A percentile compares a stretch with the other conserved stretches of the same genome.
Conservation (phyloP, 345 rosid species). For the Hibiscus mutabilis region DNA sequence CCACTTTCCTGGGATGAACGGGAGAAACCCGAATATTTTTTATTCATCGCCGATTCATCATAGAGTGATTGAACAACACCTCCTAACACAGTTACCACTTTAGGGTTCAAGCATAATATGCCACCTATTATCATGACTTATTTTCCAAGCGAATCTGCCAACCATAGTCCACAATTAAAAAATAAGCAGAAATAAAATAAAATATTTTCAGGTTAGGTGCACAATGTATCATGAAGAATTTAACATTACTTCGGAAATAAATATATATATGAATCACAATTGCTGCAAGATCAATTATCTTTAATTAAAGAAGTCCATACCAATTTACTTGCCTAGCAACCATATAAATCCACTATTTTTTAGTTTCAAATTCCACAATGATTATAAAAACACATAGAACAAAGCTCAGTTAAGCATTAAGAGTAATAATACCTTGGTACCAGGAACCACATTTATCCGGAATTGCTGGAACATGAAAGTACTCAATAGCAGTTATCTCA, state of each 20-base stretch:
- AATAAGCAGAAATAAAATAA: not conserved
- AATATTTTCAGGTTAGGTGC: not conserved
- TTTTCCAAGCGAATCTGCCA: constrained; percentile 76
- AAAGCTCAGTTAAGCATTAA: not conserved
- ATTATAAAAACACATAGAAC: not conserved
- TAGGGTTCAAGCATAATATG: constrained; percentile 63
- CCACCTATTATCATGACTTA: constrained; percentile 52
- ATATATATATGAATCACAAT: not conserved
- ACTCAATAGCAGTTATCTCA: constrained; percentile 73
- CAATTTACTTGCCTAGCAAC: not conserved
- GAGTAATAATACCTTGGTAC: constrained; percentile 60
- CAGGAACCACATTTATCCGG: constrained; percentile 61
- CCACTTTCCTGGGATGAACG: constrained; percentile 49
- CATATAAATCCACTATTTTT: not conserved
- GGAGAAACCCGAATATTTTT: constrained; percentile 51
- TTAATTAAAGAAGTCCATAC: not conserved
- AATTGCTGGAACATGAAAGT: constrained; percentile 46
- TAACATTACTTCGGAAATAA: not conserved
- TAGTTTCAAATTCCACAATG: not conserved
- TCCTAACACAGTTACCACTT: constrained; percentile 56
- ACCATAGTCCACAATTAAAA: not conserved
- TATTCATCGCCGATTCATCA: constrained; percentile 91
- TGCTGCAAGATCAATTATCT: not conserved
- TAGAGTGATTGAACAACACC: constrained; percentile 71
- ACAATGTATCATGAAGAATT: not conserved